Evolutionary conservation across 2,329 filamentous ascomycete species (phyloP).

Genomic region (Pestalotiopsis sp.): DNA sequence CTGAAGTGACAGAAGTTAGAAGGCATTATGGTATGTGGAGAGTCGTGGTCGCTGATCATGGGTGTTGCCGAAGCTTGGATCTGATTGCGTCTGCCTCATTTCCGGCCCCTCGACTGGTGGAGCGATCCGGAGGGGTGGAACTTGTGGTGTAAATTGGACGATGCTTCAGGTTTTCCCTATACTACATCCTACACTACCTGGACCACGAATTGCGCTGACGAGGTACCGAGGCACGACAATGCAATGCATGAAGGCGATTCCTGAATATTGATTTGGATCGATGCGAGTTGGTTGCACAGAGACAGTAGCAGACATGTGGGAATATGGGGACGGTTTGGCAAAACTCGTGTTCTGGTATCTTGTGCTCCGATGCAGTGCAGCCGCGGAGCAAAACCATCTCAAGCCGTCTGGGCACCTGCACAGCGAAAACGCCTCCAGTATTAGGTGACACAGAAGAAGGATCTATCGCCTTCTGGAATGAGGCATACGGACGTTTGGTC

Average conservation of each 20-base stretch:
- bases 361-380: not conserved
- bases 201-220: not conserved
- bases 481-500: not conserved
- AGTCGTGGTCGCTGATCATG: not conserved
- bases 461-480: not conserved
- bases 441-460: not conserved
- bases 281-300: not conserved
- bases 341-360: not conserved
- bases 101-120: slow-evolving; percentile 3
- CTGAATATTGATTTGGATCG: not conserved
- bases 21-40: not conserved
- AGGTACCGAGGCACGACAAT: too few relatives aligned
- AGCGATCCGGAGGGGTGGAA: slow-evolving; percentile 1
- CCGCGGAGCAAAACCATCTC: not conserved
- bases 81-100: slow-evolving; percentile 14
- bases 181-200: not conserved
- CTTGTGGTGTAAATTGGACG: not conserved
- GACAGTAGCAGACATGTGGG: not conserved
- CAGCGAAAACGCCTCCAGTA: not conserved
- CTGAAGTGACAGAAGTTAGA: not conserved
- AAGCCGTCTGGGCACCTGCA: not conserved
- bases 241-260: not conserved
- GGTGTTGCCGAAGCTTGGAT: slow-evolving; percentile 8
- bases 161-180: not conserved
- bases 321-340: not conserved